Evolutionary conservation across 169 alveolate genomes (phyloP), one percentile per base, ranked within the genome.

Genomic region (Cryptosporidium ryanae): DNA sequence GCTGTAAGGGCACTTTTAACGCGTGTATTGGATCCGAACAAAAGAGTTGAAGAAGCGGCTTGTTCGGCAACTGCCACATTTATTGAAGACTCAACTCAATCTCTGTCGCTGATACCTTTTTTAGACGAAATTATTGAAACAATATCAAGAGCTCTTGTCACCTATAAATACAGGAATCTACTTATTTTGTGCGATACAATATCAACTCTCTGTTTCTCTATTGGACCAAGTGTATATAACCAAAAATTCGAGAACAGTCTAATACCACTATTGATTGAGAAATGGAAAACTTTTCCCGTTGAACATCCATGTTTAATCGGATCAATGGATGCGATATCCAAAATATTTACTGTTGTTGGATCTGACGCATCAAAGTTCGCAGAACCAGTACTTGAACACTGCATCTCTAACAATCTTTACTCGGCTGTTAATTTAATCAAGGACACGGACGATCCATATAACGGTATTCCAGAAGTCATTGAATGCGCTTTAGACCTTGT

Each of bases 11-110:
- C 90, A 67, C 84, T 95, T 32, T 71, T 94, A 59, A 64, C 83
- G 55, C 84, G 96, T 17, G 92, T 96, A 82, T 71, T 94, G 43
- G 98, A 96, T 82, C 90, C 95, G 38, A 96, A 95, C 91, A 96
- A 96, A 70, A 82, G 97, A n/a, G 98, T 96, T 27, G 97, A 96
- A 84, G 97, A 96, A 90, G 96, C 97, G 1, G 98, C 98, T 1
- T 96, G 98, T 90, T 93, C 97, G 34, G 96, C 98, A 49, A 91
- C 95, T 64, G 97, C 98, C 17, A 90, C 96, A 31, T 84, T 96
- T 52, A 96, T 93, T 27, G 98, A 96, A 61, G 94, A 89, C 13
- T 93, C 96, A 18, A 46, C 87, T 21, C 68, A 61, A 27, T 64
- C 92, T 15, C 89, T 82, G 27, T 92, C 71, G 31, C 89, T 95